Evolutionary conservation across 2,329 filamentous ascomycete species (phyloP), one percentile per base, ranked within the genome.

Genomic region (Neonectria ditissima): DNA sequence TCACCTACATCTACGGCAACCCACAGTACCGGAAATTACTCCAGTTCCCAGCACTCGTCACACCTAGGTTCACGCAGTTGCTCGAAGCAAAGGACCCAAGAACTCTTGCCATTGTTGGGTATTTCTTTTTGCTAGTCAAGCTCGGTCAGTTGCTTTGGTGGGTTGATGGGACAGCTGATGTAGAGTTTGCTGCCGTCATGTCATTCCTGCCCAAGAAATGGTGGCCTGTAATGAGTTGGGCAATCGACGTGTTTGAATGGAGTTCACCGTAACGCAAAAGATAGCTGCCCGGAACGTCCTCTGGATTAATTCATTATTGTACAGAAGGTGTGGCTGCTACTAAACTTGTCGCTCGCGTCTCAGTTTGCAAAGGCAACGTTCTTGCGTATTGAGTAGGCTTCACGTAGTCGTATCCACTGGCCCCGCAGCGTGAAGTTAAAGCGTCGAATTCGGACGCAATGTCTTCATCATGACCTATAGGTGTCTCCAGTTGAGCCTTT

Each of bases 81-180:
- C 28, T 64, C 11, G 52, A 56, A 24, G 62, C 37, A 1, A 39
- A 59, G 11, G 62, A 60, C 2, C 62, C 62, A 1, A 47, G 62
- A 24, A 47, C 62, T 3, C 52, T 64, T 1, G 52, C 44, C 2
- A 60, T 64, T 9, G 34, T 34, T 5, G 62, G 62, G 3, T 64
- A 64, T 13, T 64, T 64, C 20, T 64, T 64, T 26, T 48, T 64
- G 62, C 13, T 64, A 28, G n/a, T 64, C 24, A 37, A 64, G 18
- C 44, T 44, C 1, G 41, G 20, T 4, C 34, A 30, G n/a, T n/a
- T 64, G 20, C 20, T 60, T 1, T 64, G 62, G 62, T 64, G 62
- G 62, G 56, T 64, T n/a, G 55, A 63, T 13, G 56, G 56, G 20
- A 28, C 56, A 2, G 56, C 56, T 6, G 62, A 59, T 16, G 44